Conservation (phyloP, 192 early-diverging fungal species). For the Jimgerdemannia lactiflua region DNA sequence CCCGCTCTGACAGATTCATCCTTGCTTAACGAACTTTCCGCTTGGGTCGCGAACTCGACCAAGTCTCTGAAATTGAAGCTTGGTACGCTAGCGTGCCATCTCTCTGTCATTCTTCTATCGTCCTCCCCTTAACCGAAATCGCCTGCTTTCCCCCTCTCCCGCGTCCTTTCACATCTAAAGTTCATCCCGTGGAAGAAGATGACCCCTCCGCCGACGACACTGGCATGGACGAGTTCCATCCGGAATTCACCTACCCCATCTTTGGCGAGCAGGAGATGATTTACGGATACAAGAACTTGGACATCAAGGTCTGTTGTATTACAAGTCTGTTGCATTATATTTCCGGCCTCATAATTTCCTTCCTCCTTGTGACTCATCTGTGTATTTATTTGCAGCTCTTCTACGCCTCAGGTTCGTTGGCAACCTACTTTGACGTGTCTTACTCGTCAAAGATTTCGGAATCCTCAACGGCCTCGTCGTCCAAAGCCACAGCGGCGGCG, state of each 20-base stretch:
- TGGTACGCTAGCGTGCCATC: neutral
- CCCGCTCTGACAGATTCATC: neutral
- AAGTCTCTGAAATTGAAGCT: neutral
- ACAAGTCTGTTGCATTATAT: neutral
- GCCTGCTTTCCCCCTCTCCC: no score
- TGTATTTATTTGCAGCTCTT: slow-evolving; percentile 48
- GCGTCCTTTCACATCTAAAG: neutral
- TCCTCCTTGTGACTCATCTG: neutral
- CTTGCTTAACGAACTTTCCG: neutral
- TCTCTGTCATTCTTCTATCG: neutral
- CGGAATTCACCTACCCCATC: slow-evolving; percentile 84
- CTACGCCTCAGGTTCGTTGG: slow-evolving; percentile 78
- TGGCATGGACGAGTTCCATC: slow-evolving; percentile 55
- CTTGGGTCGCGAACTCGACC: neutral
- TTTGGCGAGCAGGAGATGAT: slow-evolving; percentile 87
- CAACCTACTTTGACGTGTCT: slow-evolving; percentile 61
- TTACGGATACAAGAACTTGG: slow-evolving; percentile 86
- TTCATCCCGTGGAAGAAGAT: neutral
- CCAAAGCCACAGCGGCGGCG: neutral
- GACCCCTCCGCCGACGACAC: neutral
- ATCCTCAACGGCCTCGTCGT: slow-evolving; percentile 20
- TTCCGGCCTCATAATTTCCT: neutral
- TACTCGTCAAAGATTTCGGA: slow-evolving; percentile 63
- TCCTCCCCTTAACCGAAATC: neutral
- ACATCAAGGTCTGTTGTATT: slow-evolving; percentile 45